Conservation (phyloP, 1,139 yeast genomes). For the Debaryomycetaceae sp. region DNA sequence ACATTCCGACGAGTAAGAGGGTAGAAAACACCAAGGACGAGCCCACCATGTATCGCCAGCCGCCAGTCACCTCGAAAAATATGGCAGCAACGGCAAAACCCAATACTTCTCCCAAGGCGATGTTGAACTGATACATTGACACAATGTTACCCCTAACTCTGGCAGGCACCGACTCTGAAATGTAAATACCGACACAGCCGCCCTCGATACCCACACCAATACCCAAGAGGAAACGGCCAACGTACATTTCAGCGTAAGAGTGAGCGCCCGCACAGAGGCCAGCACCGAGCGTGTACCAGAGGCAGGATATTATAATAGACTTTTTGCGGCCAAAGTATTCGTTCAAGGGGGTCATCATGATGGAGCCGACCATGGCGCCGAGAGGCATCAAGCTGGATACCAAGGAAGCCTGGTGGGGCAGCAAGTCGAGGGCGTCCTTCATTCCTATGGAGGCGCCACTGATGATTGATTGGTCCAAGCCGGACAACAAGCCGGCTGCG, state of each 20-base stretch:
- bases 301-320: conserved; percentile 41
- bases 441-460: conserved; percentile 47
- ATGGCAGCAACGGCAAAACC: conserved; percentile 50
- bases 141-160: conserved; percentile 47
- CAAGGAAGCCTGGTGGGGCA: conserved; percentile 27
- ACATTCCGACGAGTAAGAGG: conserved; percentile 32
- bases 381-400: conserved; percentile 49
- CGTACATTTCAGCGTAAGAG: conserved; percentile 34
- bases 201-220: conserved; percentile 53
- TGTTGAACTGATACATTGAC: conserved; percentile 45
- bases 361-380: conserved; percentile 46
- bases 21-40: conserved; percentile 50
- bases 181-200: conserved; percentile 48
- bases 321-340: conserved; percentile 43
- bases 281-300: conserved; percentile 47
- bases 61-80: conserved; percentile 40
- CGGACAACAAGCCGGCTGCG: conserved; percentile 49
- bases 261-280: conserved; percentile 41
- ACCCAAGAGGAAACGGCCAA: conserved; percentile 46
- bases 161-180: conserved; percentile 51
- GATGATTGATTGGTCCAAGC: conserved; percentile 46
- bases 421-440: conserved; percentile 24
- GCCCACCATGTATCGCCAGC: conserved; percentile 54
- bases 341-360: conserved; percentile 37
- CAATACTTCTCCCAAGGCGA: conserved; percentile 48